These are phyloP conservation scores for Uronychia setigera DNA, from an alignment of 73 alveolate species.

Conservation along the genomic window DNA sequence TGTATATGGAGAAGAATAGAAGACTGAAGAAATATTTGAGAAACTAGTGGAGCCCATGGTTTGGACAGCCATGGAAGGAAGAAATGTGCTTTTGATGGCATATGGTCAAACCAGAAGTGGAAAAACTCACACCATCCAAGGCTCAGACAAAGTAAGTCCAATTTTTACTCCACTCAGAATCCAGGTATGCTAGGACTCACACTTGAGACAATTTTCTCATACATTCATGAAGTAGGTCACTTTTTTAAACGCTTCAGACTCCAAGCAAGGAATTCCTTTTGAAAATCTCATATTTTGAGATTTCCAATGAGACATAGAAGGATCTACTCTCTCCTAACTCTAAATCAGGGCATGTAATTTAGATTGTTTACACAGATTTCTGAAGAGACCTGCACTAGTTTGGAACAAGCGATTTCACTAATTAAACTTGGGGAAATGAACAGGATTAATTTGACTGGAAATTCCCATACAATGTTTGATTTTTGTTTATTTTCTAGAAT, in stretches of 20 bases:
- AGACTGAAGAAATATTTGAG: background rate
- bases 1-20: background rate
- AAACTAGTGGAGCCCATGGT: background rate
- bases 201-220: background rate
- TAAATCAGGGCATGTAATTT: background rate
- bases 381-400: background rate
- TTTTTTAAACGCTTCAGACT: no score
- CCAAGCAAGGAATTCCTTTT: background rate
- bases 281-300: background rate
- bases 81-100: conserved; percentile 5
- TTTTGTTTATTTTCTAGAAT: background rate
- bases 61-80: conserved; percentile 9
- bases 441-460: background rate
- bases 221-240: background rate
- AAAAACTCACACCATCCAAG: conserved; percentile 1
- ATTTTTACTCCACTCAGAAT: background rate
- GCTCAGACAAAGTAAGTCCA: background rate
- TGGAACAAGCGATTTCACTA: background rate
- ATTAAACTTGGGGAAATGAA: background rate
- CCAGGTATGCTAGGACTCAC: background rate
- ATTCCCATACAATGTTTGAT: background rate
- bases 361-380: background rate
- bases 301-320: background rate
- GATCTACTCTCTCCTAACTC: background rate
- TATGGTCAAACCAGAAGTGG: conserved; percentile 8